A percentile compares a stretch with the other conserved stretches of the same genome.
Conservation (phyloP, 2,329 filamentous ascomycete species). For the Furcasterigmium furcatum region DNA sequence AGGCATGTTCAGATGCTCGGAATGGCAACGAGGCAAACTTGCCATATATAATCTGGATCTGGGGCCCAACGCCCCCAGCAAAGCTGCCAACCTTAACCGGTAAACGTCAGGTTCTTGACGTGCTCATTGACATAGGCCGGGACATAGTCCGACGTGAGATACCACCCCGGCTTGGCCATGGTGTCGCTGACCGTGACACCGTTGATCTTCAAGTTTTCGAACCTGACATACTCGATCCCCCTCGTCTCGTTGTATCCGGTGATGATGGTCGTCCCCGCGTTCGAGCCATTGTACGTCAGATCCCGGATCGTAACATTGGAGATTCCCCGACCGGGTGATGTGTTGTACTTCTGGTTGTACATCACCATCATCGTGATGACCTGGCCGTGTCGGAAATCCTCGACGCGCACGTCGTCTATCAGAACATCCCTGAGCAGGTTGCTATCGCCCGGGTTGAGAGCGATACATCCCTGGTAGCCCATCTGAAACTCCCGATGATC, state of each 20-base stretch:
- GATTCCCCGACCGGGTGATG: conserved; percentile 23
- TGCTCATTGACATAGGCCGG: conserved; percentile 14
- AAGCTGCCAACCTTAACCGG: no score
- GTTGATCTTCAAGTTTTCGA: conserved; percentile 18
- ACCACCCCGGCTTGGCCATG: conserved; percentile 11
- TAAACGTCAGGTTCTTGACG: conserved; percentile 10
- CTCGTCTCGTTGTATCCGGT: conserved; percentile 7
- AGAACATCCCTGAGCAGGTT: conserved; percentile 20
- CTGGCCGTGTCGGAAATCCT: conserved; percentile 21
- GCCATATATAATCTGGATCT: no score
- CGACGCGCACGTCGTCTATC: conserved; percentile 21
- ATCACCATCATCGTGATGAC: conserved; percentile 25
- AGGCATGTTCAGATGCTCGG: no score
- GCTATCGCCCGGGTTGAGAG: conserved; percentile 24
- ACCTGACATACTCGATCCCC: conserved; percentile 11
- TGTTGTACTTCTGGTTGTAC: conserved; percentile 25
- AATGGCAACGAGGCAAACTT: no score
- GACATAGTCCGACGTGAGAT: conserved; percentile 5
- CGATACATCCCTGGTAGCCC: conserved; percentile 26
- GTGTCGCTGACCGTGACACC: conserved; percentile 16
- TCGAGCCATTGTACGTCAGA: conserved; percentile 11
- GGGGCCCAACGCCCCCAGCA: no score
- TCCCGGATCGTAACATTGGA: conserved; percentile 22
- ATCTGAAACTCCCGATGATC: conserved; percentile 27
- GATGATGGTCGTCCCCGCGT: conserved; percentile 15